Percentiles rank a stretch among this genome's conserved stretches.
These are phyloP conservation scores for Aspergillus wentii DNA, from an alignment of 495 filamentous ascomycete genomes.

Conservation along the genomic window DNA sequence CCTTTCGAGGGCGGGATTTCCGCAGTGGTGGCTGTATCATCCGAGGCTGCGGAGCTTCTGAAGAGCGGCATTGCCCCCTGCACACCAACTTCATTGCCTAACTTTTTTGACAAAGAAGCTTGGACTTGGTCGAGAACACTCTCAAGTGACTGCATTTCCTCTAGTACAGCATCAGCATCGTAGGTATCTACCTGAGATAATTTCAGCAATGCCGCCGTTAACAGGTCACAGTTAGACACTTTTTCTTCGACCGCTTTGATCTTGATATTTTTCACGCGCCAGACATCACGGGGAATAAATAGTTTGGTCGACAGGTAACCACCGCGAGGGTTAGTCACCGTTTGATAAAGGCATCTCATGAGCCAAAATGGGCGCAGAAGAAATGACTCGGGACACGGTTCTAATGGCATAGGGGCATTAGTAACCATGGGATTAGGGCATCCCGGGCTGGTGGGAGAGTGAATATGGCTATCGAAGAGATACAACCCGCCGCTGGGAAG, in stretches of 20 bases:
- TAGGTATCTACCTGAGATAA: conserved; percentile 77
- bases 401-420: conserved; percentile 67
- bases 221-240: conserved; percentile 83
- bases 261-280: conserved; percentile 91
- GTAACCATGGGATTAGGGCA: conserved; percentile 56
- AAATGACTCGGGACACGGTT: conserved; percentile 84
- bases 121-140: conserved; percentile 82
- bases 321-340: conserved; percentile 82
- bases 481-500: conserved; percentile 64
- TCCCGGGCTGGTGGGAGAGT: conserved; percentile 63
- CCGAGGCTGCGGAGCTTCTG: conserved; percentile 50
- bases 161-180: conserved; percentile 85
- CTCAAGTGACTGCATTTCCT: conserved; percentile 95
- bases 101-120: conserved; percentile 66
- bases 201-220: conserved; percentile 85
- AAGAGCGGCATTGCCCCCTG: conserved; percentile 64
- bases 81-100: conserved; percentile 86
- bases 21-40: conserved; percentile 30
- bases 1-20: conserved; percentile 44
- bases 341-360: conserved; percentile 89
- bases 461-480: conserved; percentile 81
- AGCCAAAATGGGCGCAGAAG: conserved; percentile 94
- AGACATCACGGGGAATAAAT: conserved; percentile 88
- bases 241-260: conserved; percentile 89
- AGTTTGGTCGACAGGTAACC: conserved; percentile 88